Evolutionary conservation across 139 green algal genomes (phyloP).

Genomic region (Pycnococcus provasolii): DNA sequence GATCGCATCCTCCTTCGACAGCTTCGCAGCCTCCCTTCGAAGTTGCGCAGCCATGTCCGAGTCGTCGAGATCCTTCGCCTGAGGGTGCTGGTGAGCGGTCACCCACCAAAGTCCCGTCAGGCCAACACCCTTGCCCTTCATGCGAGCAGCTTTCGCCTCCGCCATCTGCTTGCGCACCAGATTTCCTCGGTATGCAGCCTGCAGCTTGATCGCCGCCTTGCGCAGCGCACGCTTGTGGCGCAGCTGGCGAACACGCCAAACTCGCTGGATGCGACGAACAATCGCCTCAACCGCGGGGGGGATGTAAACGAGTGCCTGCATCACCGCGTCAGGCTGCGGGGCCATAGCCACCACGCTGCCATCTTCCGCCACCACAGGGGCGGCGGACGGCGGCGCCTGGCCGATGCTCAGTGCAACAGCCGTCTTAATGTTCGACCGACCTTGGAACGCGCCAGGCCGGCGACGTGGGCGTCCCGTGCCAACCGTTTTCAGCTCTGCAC

Average conservation of each 20-base stretch:
- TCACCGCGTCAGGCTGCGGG: neutral
- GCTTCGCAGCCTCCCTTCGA: neutral
- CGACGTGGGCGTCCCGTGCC: too few species aligned
- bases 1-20: neutral
- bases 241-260: slow-evolving; percentile 13
- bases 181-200: slow-evolving; percentile 13
- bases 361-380: neutral
- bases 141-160: slow-evolving; percentile 9
- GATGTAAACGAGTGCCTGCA: slow-evolving; percentile 11
- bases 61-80: neutral
- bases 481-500: too few species aligned
- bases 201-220: slow-evolving; percentile 8
- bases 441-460: too few species aligned
- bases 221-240: neutral
- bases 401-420: too few species aligned
- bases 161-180: neutral
- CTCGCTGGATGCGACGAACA: slow-evolving; percentile 16
- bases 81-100: slow-evolving; percentile 15
- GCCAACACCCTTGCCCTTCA: neutral
- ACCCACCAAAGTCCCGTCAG: slow-evolving; percentile 23
- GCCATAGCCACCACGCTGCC: neutral
- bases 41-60: neutral
- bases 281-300: neutral
- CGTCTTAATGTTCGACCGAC: too few species aligned
- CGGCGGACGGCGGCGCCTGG: too few species aligned